Conservation (phyloP, 352 stramenopile species). For the Plasmopara muralis region DNA sequence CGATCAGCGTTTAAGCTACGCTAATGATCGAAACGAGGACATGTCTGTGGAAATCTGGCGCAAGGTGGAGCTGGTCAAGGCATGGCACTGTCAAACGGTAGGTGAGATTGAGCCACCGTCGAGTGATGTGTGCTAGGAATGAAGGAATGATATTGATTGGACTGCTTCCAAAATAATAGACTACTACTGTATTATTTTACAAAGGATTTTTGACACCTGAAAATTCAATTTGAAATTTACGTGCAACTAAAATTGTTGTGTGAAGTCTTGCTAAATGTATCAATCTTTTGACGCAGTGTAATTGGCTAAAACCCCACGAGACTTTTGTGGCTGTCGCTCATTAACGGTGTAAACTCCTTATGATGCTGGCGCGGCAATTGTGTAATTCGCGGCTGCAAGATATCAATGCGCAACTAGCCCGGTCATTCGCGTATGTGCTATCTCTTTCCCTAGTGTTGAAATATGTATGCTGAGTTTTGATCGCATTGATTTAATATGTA, state of each 20-base stretch:
- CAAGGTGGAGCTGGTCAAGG: constrained; percentile 62
- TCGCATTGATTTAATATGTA: neutral
- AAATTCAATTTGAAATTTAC: too few species aligned
- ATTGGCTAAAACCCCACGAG: neutral
- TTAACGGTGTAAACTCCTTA: neutral
- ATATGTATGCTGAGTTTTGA: neutral
- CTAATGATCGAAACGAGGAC: constrained; percentile 22
- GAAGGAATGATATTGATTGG: too few species aligned
- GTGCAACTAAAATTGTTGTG: too few species aligned
- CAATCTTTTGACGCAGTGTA: neutral
- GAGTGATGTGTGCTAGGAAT: neutral
- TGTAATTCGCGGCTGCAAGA: neutral
- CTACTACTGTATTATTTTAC: too few species aligned
- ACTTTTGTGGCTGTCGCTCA: neutral
- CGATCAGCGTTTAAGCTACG: constrained; percentile 12
- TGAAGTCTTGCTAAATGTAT: neutral
- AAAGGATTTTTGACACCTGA: too few species aligned
- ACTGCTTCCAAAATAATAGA: too few species aligned
- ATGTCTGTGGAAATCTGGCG: constrained; percentile 43
- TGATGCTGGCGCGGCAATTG: neutral
- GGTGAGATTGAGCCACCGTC: neutral
- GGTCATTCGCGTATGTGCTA: neutral
- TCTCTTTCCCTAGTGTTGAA: neutral
- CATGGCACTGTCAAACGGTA: constrained; percentile 43
- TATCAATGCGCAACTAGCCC: neutral